These are phyloP conservation scores for Crucibulum laeve DNA, from an alignment of 768 basidiomycete genomes.

Conservation along the genomic window DNA sequence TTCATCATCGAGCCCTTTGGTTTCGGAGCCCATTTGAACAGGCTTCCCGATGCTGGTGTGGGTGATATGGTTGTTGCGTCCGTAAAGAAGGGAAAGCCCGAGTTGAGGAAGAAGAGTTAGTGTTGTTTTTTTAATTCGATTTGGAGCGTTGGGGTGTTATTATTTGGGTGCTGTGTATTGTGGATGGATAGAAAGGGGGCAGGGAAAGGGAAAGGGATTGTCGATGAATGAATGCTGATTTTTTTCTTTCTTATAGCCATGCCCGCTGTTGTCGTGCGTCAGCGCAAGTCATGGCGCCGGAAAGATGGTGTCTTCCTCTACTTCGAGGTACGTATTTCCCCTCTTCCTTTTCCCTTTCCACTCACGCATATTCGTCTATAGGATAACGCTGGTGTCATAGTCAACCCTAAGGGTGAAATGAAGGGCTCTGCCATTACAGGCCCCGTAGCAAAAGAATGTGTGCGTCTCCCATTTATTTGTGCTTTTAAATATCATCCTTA, in stretches of 20 bases:
- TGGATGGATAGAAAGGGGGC: neutral
- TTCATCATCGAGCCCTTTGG: conserved; percentile 95
- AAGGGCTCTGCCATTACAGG: conserved; percentile 97
- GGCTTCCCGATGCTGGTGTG: conserved; percentile 93
- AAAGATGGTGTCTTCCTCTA: conserved; percentile 98
- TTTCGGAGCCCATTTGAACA: conserved; percentile 94
- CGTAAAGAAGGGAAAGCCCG: conserved; percentile 99
- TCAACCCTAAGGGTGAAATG: conserved; percentile 99
- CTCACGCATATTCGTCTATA: conserved; percentile 15
- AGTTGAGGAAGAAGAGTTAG: conserved; percentile 98
- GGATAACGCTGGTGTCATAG: conserved; percentile 97
- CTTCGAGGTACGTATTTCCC: conserved; percentile 65
- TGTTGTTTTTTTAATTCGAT: conserved; percentile 11
- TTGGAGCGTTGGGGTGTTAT: neutral
- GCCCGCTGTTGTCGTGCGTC: conserved; percentile 95
- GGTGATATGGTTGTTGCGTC: conserved; percentile 95
- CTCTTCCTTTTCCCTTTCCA: neutral
- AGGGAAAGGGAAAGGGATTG: neutral
- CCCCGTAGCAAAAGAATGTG: conserved; percentile 99
- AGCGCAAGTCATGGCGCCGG: conserved; percentile 98
- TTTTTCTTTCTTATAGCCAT: conserved; percentile 61
- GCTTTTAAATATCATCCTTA: neutral
- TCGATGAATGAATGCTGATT: conserved; percentile 9
- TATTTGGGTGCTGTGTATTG: neutral
- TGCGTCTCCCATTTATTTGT: conserved; percentile 37